Evolutionary conservation across 2,329 filamentous ascomycete species (phyloP).

Genomic region (Claviceps pusilla): DNA sequence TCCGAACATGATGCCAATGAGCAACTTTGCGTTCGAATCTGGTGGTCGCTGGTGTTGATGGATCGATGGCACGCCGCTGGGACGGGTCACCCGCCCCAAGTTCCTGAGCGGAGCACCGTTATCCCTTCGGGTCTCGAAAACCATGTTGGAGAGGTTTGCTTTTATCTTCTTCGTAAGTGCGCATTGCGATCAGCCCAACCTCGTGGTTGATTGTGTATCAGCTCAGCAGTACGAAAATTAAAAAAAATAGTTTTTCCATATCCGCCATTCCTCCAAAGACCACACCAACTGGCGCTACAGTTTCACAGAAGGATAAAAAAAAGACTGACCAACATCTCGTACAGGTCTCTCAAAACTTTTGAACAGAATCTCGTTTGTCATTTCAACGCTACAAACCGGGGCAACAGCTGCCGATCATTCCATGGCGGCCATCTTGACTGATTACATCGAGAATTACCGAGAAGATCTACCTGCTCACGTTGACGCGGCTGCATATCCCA

Average conservation of each 20-base stretch:
- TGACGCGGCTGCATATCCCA: constrained; percentile 34
- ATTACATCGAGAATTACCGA: constrained; percentile 44
- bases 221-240: not conserved
- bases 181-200: not conserved
- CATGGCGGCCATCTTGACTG: constrained; percentile 20
- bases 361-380: constrained; percentile 22
- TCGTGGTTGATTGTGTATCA: not conserved
- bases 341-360: constrained; percentile 44
- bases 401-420: constrained; percentile 19
- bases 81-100: constrained; percentile 44
- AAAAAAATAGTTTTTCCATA: not conserved
- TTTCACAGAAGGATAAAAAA: not conserved
- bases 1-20: constrained; percentile 45
- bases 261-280: too few relatives aligned
- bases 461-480: constrained; percentile 46
- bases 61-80: constrained; percentile 62
- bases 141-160: constrained; percentile 48
- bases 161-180: constrained; percentile 47
- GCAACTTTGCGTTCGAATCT: constrained; percentile 47
- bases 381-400: constrained; percentile 21
- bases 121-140: constrained; percentile 42
- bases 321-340: not conserved
- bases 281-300: too few relatives aligned
- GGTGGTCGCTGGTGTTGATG: constrained; percentile 58
- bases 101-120: constrained; percentile 47